These are phyloP conservation scores for Malassezia psittaci DNA, from an alignment of 1,284 basidiomycete genomes.

Conservation along the genomic window DNA sequence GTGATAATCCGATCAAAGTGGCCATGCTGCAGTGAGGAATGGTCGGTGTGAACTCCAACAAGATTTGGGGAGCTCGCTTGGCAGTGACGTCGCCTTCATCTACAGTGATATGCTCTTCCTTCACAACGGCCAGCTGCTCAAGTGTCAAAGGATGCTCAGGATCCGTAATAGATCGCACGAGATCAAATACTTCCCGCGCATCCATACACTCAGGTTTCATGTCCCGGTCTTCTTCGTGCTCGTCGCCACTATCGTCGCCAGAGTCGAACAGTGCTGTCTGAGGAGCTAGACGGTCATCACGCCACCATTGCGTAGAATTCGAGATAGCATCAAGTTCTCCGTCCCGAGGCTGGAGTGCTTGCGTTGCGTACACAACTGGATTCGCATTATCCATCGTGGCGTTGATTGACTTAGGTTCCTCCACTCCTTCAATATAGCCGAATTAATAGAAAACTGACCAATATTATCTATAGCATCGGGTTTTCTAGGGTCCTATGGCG, in stretches of 20 bases:
- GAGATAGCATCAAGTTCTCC: constrained; percentile 15
- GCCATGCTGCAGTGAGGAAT: constrained; percentile 98
- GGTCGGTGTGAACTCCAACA: constrained; percentile 65
- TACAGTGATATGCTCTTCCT: constrained; percentile 72
- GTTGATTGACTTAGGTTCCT: neutral
- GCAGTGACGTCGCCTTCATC: constrained; percentile 37
- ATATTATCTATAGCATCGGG: neutral
- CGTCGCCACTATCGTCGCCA: constrained; percentile 3
- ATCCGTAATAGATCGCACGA: constrained; percentile 84
- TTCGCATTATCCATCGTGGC: constrained; percentile 49
- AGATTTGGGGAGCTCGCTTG: constrained; percentile 52
- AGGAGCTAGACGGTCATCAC: constrained; percentile 14
- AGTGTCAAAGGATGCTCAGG: constrained; percentile 92
- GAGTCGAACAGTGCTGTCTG: constrained; percentile 55
- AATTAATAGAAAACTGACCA: neutral
- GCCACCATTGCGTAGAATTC: constrained; percentile 38
- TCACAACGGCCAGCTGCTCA: constrained; percentile 91
- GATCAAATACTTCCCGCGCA: constrained; percentile 51
- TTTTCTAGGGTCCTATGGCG: too few relatives aligned
- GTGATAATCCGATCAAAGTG: constrained; percentile 85
- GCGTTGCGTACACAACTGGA: constrained; percentile 46
- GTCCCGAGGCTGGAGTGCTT: constrained; percentile 35
- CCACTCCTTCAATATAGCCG: too few relatives aligned
- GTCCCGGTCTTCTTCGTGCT: constrained; percentile 49
- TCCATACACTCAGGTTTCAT: constrained; percentile 24